phyloP scores from a whole-genome alignment of 1,139 yeast genomes.

The Protomyces lactucae-debilis region DNA sequence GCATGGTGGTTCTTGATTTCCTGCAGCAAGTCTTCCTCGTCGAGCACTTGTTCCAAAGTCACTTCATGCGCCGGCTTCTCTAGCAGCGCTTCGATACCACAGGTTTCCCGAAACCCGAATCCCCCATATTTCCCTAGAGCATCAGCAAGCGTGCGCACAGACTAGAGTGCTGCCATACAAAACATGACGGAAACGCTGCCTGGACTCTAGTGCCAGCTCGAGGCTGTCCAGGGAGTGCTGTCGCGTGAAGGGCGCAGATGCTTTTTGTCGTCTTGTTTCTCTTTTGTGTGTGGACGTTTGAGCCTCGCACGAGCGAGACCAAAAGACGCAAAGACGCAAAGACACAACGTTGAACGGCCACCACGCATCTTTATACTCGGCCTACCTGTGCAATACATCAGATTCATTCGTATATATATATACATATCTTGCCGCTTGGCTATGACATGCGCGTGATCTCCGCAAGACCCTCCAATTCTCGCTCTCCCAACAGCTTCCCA shows the following conservation, averaged over 20 bases:
- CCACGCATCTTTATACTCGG: too few relatives aligned
- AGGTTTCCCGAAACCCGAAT: constrained; percentile 12
- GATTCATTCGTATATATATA: too few relatives aligned
- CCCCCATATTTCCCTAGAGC: constrained; percentile 20
- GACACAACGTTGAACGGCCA: too few relatives aligned
- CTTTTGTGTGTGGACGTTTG: too few relatives aligned
- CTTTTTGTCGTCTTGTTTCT: too few relatives aligned
- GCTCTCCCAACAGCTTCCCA: neutral
- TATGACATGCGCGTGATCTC: neutral
- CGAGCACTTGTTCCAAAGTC: constrained; percentile 63
- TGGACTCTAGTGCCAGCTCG: neutral
- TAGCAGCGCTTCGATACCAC: constrained; percentile 58
- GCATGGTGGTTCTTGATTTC: constrained; percentile 80
- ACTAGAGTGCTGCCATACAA: neutral
- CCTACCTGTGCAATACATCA: too few relatives aligned
- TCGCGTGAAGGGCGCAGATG: too few relatives aligned
- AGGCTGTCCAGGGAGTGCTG: too few relatives aligned
- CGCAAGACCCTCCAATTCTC: neutral
- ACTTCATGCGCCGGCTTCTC: constrained; percentile 48
- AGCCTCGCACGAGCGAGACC: too few relatives aligned
- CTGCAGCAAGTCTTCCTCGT: constrained; percentile 80
- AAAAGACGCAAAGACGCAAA: too few relatives aligned
- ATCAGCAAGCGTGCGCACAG: neutral
- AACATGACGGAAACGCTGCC: neutral
- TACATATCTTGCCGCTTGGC: neutral